Evolutionary conservation across 495 filamentous ascomycete genomes (phyloP).

Genomic region (Penicillium cosmopolitanum): DNA sequence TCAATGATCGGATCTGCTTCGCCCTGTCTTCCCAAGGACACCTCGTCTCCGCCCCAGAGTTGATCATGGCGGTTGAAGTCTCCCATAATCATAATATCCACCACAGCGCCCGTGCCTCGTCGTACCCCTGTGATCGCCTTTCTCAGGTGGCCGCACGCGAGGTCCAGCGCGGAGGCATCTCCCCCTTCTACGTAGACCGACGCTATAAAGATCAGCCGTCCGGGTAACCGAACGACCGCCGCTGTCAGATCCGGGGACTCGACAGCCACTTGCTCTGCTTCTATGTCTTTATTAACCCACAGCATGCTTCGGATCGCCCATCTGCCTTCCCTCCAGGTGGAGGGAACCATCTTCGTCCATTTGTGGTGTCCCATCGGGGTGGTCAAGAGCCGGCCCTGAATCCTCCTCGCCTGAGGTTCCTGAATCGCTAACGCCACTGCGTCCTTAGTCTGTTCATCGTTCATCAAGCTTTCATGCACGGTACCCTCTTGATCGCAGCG

Average conservation of each 20-base stretch:
- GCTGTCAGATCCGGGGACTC: no score
- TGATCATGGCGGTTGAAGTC: slow-evolving; percentile 43
- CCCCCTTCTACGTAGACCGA: slow-evolving; percentile 34
- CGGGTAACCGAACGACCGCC: slow-evolving; percentile 24
- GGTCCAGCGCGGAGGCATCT: slow-evolving; percentile 11
- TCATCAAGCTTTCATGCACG: slow-evolving; percentile 38
- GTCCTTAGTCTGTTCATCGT: slow-evolving; percentile 24
- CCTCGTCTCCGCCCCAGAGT: slow-evolving; percentile 42
- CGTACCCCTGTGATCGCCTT: slow-evolving; percentile 19
- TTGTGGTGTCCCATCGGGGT: slow-evolving; percentile 33
- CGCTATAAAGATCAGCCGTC: slow-evolving; percentile 27
- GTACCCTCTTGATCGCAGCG: no score
- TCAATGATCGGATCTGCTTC: slow-evolving; percentile 42
- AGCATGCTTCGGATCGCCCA: slow-evolving; percentile 38
- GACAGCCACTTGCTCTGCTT: slow-evolving; percentile 30
- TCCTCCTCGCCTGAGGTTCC: slow-evolving; percentile 32
- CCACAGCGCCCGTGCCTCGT: slow-evolving; percentile 16
- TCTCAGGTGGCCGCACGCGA: slow-evolving; percentile 17
- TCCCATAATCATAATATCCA: slow-evolving; percentile 31
- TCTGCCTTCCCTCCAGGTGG: slow-evolving; percentile 25
- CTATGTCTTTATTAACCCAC: slow-evolving; percentile 31
- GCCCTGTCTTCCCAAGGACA: slow-evolving; percentile 31
- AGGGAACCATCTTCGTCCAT: slow-evolving; percentile 35
- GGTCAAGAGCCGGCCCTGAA: slow-evolving; percentile 24
- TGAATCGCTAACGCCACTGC: slow-evolving; percentile 27